Percentiles rank a stretch among this genome's conserved stretches.
Evolutionary conservation across 2,329 filamentous ascomycete genomes (phyloP).

Genomic region (Epicoccum nigrum): DNA sequence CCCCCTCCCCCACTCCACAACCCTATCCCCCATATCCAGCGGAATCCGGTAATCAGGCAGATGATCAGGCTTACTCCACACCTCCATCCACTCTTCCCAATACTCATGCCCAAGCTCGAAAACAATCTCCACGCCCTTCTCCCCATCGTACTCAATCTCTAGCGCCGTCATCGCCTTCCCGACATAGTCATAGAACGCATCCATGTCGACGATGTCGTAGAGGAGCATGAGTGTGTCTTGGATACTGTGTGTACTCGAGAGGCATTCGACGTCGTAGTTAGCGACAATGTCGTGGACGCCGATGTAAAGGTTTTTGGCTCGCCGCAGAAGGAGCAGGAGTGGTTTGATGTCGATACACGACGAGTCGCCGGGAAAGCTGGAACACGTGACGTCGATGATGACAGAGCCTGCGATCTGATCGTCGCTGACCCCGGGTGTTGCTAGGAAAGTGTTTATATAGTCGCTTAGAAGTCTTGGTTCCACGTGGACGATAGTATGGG

Average conservation of each 20-base stretch:
- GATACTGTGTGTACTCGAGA: background rate
- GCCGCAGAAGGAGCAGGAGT: background rate
- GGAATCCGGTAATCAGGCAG: constrained; percentile 2
- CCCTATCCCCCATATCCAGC: constrained; percentile 2
- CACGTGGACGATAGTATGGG: background rate
- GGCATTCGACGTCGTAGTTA: background rate
- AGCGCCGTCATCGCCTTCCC: background rate
- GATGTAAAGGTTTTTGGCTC: background rate
- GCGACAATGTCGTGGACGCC: background rate
- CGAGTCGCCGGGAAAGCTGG: background rate
- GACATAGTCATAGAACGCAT: background rate
- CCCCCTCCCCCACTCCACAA: constrained; percentile 4
- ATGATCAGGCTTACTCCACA: constrained; percentile 7
- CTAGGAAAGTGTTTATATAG: background rate
- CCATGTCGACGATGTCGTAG: constrained; percentile 8
- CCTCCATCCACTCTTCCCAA: constrained; percentile 11
- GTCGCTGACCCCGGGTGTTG: background rate
- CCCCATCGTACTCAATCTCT: background rate
- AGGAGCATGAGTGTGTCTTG: background rate
- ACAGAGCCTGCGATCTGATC: background rate
- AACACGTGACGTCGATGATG: background rate
- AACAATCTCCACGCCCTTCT: background rate
- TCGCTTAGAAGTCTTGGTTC: background rate
- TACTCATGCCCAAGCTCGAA: background rate
- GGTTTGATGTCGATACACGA: constrained; percentile 4